Evolutionary conservation across 768 basidiomycete species (phyloP).

Genomic region (Tricholoma matsutake): DNA sequence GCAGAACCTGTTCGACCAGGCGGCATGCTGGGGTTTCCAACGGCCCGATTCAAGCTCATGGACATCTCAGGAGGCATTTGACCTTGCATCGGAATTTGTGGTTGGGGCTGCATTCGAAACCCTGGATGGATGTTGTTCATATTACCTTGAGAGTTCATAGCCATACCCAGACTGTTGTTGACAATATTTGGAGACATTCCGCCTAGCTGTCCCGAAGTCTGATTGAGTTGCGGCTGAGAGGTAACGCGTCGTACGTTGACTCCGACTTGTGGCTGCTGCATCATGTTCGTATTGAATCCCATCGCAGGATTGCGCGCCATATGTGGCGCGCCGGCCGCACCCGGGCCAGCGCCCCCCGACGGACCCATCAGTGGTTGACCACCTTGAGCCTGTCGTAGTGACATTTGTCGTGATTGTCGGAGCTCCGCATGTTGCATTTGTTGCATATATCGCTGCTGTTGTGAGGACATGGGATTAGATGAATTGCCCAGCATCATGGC

Average conservation of each 20-base stretch:
- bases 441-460: slow-evolving; percentile 29
- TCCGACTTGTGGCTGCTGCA: slow-evolving; percentile 33
- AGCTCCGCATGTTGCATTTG: slow-evolving; percentile 30
- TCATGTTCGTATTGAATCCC: slow-evolving; percentile 41
- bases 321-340: slow-evolving; percentile 25
- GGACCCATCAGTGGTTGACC: slow-evolving; percentile 16
- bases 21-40: slow-evolving; percentile 37
- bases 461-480: slow-evolving; percentile 17
- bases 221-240: slow-evolving; percentile 53
- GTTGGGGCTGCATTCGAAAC: slow-evolving; percentile 35
- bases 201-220: slow-evolving; percentile 31
- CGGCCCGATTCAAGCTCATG: slow-evolving; percentile 37
- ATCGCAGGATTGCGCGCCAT: slow-evolving; percentile 40
- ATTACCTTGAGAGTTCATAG: slow-evolving; percentile 41
- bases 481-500: slow-evolving; percentile 40
- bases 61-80: slow-evolving; percentile 40
- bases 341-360: slow-evolving; percentile 6
- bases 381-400: slow-evolving; percentile 35
- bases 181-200: slow-evolving; percentile 31
- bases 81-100: slow-evolving; percentile 18
- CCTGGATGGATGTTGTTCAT: slow-evolving; percentile 37
- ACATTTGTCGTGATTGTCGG: slow-evolving; percentile 32
- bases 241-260: slow-evolving; percentile 47
- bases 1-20: slow-evolving; percentile 43
- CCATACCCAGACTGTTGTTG: slow-evolving; percentile 37